A percentile compares a stretch with the other conserved stretches of the same genome.
These are phyloP conservation scores for Cyphellophora europaea DNA, from an alignment of 2,329 filamentous ascomycete species.

Conservation along the genomic window DNA sequence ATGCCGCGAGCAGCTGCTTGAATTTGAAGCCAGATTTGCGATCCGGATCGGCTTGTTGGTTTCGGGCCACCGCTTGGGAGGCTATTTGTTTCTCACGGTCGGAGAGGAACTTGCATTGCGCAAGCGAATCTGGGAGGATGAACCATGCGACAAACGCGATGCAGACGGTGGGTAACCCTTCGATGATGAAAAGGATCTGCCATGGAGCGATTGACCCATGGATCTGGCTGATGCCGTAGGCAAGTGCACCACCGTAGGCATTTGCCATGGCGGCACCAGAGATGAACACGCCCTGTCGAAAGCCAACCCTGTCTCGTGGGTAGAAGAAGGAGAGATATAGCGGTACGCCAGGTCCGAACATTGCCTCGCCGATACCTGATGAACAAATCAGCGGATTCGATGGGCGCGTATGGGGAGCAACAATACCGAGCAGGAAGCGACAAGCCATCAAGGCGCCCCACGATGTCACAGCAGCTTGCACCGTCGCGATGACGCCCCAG, in stretches of 20 bases:
- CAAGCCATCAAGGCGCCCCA: constrained; percentile 22
- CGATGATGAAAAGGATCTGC: constrained; percentile 57
- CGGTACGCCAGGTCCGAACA: constrained; percentile 34
- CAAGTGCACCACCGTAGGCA: constrained; percentile 30
- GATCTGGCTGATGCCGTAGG: constrained; percentile 48
- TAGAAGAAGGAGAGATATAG: constrained; percentile 52
- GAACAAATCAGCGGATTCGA: too few species aligned
- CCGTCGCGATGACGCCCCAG: constrained; percentile 20
- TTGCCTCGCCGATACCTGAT: constrained; percentile 29
- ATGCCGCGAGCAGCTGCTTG: constrained; percentile 36
- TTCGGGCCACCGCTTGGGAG: constrained; percentile 8
- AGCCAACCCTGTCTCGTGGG: constrained; percentile 46
- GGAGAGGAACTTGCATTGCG: constrained; percentile 31
- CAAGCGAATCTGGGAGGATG: constrained; percentile 35
- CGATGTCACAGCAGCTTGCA: constrained; percentile 16
- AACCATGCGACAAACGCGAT: constrained; percentile 47
- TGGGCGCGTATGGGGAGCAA: too few species aligned
- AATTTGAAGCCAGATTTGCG: constrained; percentile 28
- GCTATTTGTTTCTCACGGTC: constrained; percentile 29
- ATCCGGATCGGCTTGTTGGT: constrained; percentile 18
- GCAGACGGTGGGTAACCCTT: constrained; percentile 52
- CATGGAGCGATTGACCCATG: constrained; percentile 49
- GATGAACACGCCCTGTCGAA: constrained; percentile 45
- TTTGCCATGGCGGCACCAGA: constrained; percentile 29
- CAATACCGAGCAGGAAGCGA: constrained; percentile 27